These are phyloP conservation scores for Primulina huaijiensis DNA, from an alignment of 257 asterid species.

Conservation along the genomic window DNA sequence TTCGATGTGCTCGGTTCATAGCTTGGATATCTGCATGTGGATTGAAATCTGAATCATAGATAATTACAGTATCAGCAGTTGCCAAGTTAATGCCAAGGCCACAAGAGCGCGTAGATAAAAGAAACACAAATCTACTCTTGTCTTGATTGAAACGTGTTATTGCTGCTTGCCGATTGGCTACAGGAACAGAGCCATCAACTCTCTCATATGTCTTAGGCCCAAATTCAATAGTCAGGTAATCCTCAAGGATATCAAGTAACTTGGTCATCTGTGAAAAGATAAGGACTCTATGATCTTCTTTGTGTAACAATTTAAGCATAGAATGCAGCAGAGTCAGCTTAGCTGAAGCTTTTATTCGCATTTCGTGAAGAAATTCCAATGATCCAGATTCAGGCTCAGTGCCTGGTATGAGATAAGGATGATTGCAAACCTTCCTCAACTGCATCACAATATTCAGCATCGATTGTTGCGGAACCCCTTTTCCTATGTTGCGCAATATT, in stretches of 20 bases:
- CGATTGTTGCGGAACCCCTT: slow-evolving; percentile 88
- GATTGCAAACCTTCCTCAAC: slow-evolving; percentile 94
- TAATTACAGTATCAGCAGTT: slow-evolving; percentile 94
- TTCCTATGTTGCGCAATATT: slow-evolving; percentile 85
- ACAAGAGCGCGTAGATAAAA: slow-evolving; percentile 92
- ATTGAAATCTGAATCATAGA: slow-evolving; percentile 95
- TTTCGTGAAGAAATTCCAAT: slow-evolving; percentile 85
- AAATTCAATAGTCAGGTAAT: slow-evolving; percentile 80
- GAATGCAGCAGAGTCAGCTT: slow-evolving; percentile 91
- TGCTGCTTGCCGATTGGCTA: slow-evolving; percentile 85
- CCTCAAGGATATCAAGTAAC: slow-evolving; percentile 93
- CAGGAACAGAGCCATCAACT: slow-evolving; percentile 97
- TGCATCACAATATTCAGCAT: slow-evolving; percentile 99
- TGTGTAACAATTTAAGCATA: slow-evolving; percentile 80
- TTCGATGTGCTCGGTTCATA: slow-evolving; percentile 97
- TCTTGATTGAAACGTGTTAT: slow-evolving; percentile 96
- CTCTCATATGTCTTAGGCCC: slow-evolving; percentile 93
- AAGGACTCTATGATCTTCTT: slow-evolving; percentile 90
- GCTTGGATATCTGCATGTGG: slow-evolving; percentile 99
- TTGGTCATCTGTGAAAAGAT: slow-evolving; percentile 97
- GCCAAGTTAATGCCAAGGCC: slow-evolving; percentile 99
- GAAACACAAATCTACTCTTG: slow-evolving; percentile 85
- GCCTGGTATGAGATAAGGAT: slow-evolving; percentile 96
- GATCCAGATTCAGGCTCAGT: slow-evolving; percentile 96
- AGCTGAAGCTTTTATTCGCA: slow-evolving; percentile 98